phyloP scores from a whole-genome alignment of 2,329 filamentous ascomycete species.

The Trichoderma pleuroti region DNA sequence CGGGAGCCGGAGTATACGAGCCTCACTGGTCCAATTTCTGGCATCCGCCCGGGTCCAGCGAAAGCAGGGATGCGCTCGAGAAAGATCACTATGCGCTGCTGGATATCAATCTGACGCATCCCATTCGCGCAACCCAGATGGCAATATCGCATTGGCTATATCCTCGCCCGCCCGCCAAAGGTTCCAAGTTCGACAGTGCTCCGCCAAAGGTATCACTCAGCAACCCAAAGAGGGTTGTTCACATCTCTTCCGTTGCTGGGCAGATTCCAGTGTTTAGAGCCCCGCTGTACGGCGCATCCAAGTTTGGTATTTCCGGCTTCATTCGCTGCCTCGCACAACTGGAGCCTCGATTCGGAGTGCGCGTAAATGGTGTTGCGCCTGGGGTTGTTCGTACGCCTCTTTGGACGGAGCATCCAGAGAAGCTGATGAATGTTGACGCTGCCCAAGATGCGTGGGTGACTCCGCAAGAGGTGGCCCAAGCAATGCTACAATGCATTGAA shows the following conservation, averaged over 20 bases:
- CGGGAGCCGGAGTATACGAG: conserved; percentile 17
- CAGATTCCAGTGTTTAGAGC: conserved; percentile 29
- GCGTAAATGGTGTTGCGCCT: conserved; percentile 33
- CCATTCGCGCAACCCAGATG: conserved; percentile 38
- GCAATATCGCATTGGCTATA: conserved; percentile 38
- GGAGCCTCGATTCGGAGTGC: conserved; percentile 32
- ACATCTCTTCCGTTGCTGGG: conserved; percentile 24
- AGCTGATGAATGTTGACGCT: conserved; percentile 26
- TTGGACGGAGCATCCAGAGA: conserved; percentile 33
- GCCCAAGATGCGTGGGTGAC: conserved; percentile 29
- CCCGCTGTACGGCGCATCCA: conserved; percentile 38
- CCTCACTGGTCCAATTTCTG: conserved; percentile 18
- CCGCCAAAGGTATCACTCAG: conserved; percentile 9
- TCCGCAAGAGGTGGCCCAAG: conserved; percentile 32
- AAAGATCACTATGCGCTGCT: conserved; percentile 33
- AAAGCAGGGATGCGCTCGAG: conserved; percentile 29
- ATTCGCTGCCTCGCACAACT: conserved; percentile 31
- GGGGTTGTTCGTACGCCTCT: conserved; percentile 31
- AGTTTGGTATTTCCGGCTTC: conserved; percentile 38
- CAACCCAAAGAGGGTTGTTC: conserved; percentile 15
- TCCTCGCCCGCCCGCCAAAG: conserved; percentile 18
- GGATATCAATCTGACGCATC: conserved; percentile 37
- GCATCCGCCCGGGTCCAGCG: conserved; percentile 29
- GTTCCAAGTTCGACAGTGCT: neutral
- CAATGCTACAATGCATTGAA: conserved; percentile 30